phyloP scores from a whole-genome alignment of 192 early-diverging fungal species.

The Linderina pennispora region DNA sequence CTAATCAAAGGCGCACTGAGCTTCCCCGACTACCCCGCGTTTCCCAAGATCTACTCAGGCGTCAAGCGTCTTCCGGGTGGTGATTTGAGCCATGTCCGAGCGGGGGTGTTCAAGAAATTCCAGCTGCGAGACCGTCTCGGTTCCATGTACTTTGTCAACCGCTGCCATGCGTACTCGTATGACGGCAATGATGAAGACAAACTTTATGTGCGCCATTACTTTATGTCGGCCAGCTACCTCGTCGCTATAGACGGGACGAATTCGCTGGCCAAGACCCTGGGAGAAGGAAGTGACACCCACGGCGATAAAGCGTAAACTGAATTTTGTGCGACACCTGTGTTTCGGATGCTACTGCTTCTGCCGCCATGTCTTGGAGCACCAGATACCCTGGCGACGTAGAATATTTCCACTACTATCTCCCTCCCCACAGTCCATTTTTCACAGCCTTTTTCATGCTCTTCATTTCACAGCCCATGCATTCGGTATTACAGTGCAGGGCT shows the following conservation, averaged over 20 bases:
- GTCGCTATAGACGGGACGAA: constrained; percentile 20
- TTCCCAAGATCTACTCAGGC: constrained; percentile 32
- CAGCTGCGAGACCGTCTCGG: constrained; percentile 29
- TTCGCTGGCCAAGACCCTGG: too few relatives aligned
- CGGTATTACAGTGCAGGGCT: too few relatives aligned
- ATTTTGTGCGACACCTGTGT: too few relatives aligned
- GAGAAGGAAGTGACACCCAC: too few relatives aligned
- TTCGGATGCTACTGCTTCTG: too few relatives aligned
- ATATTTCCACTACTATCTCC: too few relatives aligned
- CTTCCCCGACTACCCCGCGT: constrained; percentile 20
- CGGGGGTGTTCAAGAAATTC: constrained; percentile 37
- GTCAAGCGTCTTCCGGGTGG: constrained; percentile 14
- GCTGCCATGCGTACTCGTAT: constrained; percentile 21
- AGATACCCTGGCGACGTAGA: too few relatives aligned
- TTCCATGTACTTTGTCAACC: constrained; percentile 14
- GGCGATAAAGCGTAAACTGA: too few relatives aligned
- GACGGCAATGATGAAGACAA: constrained; percentile 10
- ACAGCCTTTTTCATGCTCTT: too few relatives aligned
- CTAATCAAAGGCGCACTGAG: constrained; percentile 12
- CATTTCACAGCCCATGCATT: too few relatives aligned
- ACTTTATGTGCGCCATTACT: constrained; percentile 20
- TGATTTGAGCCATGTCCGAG: constrained; percentile 7
- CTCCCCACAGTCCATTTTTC: too few relatives aligned
- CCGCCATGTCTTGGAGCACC: too few relatives aligned
- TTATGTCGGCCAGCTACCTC: constrained; percentile 31